Evolutionary conservation across 2,329 filamentous ascomycete species (phyloP).

Genomic region (Fusarium cyanostomum): DNA sequence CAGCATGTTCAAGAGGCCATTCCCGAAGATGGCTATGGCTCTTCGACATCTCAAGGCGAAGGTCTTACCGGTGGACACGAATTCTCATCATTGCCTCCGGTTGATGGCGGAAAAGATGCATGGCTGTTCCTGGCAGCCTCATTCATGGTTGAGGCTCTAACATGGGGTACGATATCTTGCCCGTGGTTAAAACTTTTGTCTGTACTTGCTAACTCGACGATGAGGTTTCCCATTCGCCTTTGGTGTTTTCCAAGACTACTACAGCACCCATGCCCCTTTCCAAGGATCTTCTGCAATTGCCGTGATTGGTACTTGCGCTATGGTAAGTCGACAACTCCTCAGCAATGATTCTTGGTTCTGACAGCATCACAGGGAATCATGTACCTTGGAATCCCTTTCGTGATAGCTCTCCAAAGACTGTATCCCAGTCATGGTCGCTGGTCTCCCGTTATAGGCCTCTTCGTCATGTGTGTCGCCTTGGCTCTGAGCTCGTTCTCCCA

Average conservation of each 20-base stretch:
- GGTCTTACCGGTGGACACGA: not conserved
- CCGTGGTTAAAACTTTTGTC: not conserved
- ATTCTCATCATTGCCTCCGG: slow-evolving; percentile 38
- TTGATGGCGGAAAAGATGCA: slow-evolving; percentile 47
- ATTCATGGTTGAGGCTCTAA: slow-evolving; percentile 47
- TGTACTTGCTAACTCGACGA: not conserved
- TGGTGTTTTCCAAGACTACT: slow-evolving; percentile 77
- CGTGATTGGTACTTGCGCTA: slow-evolving; percentile 71
- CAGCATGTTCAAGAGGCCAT: not conserved
- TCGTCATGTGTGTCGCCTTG: slow-evolving; percentile 42
- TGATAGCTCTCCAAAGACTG: slow-evolving; percentile 57
- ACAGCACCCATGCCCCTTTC: slow-evolving; percentile 68
- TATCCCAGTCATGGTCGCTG: slow-evolving; percentile 54
- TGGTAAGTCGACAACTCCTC: slow-evolving; percentile 50
- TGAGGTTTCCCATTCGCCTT: slow-evolving; percentile 74
- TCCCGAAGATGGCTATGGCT: not conserved
- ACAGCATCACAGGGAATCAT: slow-evolving; percentile 57
- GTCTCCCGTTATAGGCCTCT: slow-evolving; percentile 56
- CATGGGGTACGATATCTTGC: slow-evolving; percentile 43
- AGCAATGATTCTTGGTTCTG: not conserved
- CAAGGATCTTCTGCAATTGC: slow-evolving; percentile 63
- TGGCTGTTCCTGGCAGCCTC: slow-evolving; percentile 48
- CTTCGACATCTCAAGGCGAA: not conserved
- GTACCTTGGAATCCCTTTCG: slow-evolving; percentile 62
- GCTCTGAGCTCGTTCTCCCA: too few species aligned